Percentiles rank a stretch among this genome's conserved stretches.
Conservation (phyloP, 495 filamentous ascomycete species). For the Penicillium psychrofluorescens region DNA sequence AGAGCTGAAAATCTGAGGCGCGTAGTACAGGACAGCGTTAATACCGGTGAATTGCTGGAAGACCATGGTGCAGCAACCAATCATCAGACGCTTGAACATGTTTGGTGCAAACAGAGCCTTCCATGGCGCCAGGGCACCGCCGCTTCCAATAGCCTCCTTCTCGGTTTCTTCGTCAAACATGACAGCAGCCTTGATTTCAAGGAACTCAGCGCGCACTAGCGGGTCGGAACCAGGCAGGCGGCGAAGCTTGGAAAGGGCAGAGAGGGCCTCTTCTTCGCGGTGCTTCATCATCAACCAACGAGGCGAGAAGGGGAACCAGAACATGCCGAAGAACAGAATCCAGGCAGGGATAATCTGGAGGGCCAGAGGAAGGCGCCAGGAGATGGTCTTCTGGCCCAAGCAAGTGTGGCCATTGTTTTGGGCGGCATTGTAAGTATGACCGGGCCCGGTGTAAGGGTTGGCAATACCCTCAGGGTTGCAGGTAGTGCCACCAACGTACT, state of each 20-base stretch:
- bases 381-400: constrained; percentile 31
- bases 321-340: constrained; percentile 62
- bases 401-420: constrained; percentile 65
- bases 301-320: constrained; percentile 69
- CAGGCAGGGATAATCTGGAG: constrained; percentile 51
- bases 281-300: constrained; percentile 73
- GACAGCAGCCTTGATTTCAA: constrained; percentile 54
- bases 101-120: constrained; percentile 40
- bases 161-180: constrained; percentile 52
- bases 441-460: constrained; percentile 16
- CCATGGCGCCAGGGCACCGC: constrained; percentile 50
- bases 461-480: constrained; percentile 38
- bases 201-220: constrained; percentile 56
- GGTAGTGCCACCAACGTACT: constrained; percentile 54
- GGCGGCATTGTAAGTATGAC: constrained; percentile 21
- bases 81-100: constrained; percentile 60
- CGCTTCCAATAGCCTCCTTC: constrained; percentile 43
- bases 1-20: constrained; percentile 26
- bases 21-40: constrained; percentile 58
- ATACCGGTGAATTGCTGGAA: constrained; percentile 60
- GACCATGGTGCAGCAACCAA: constrained; percentile 36
- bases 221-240: constrained; percentile 54
- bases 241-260: constrained; percentile 59
- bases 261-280: constrained; percentile 66
- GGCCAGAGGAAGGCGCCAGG: constrained; percentile 38